phyloP scores from a whole-genome alignment of 257 asterid genomes.

The Ocimum tenuiflorum region DNA sequence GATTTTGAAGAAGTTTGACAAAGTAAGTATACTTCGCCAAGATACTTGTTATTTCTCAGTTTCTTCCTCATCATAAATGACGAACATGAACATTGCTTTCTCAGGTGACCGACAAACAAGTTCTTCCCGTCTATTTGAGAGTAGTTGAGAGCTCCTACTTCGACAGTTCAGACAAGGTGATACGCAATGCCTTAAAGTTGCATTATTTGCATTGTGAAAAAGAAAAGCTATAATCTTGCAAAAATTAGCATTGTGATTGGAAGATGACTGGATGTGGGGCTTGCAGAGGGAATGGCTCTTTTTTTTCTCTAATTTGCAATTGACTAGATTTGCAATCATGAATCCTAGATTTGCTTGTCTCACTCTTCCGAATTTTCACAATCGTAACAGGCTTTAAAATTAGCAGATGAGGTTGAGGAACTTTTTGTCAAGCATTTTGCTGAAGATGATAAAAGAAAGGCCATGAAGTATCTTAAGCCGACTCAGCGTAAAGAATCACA shows the following conservation, averaged over 20 bases:
- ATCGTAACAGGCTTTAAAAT: slow-evolving; percentile 50
- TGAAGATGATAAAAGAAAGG: slow-evolving; percentile 70
- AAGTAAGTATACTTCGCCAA: slow-evolving; percentile 39
- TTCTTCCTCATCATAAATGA: background rate
- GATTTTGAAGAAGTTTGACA: slow-evolving; percentile 95
- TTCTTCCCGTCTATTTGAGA: slow-evolving; percentile 79
- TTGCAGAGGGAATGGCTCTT: background rate
- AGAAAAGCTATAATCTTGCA: background rate
- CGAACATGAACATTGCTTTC: background rate
- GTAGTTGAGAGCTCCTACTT: slow-evolving; percentile 91
- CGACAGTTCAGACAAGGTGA: slow-evolving; percentile 95
- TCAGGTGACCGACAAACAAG: slow-evolving; percentile 86
- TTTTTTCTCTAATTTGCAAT: slow-evolving; percentile 15
- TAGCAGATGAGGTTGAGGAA: slow-evolving; percentile 83
- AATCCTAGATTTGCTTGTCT: slow-evolving; percentile 17
- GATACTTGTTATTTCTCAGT: background rate
- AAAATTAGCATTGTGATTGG: slow-evolving; percentile 21
- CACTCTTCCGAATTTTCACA: slow-evolving; percentile 2
- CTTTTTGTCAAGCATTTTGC: slow-evolving; percentile 73
- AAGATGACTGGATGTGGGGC: slow-evolving; percentile 43
- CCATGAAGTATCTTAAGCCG: slow-evolving; percentile 91
- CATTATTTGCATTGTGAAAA: background rate
- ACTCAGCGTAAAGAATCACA: slow-evolving; percentile 71
- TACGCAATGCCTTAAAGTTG: background rate
- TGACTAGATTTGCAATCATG: slow-evolving; percentile 32